Conservation (phyloP, 345 rosid genomes). For the Theobroma cacao region DNA sequence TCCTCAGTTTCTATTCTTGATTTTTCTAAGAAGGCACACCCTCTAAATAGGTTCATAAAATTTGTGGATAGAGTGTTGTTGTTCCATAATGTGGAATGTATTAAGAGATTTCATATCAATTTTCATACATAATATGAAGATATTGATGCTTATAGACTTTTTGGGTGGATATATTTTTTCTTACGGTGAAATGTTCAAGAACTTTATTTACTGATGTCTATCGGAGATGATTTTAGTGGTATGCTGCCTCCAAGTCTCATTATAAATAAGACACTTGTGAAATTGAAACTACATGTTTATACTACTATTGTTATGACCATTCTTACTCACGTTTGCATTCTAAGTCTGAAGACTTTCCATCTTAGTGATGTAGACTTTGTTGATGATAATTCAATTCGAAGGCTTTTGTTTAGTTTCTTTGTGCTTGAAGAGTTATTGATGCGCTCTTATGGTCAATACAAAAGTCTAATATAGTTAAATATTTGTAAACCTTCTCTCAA, state of each 20-base stretch:
- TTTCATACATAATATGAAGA: background rate
- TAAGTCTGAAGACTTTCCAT: slow-evolving; percentile 11
- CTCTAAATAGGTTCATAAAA: background rate
- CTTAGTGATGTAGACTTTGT: background rate
- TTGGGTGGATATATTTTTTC: slow-evolving; percentile 7
- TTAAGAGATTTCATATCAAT: background rate
- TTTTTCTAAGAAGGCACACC: background rate
- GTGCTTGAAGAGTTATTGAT: background rate
- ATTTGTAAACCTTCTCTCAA: background rate
- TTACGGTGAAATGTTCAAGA: background rate
- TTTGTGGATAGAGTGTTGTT: slow-evolving; percentile 14
- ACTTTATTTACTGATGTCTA: background rate
- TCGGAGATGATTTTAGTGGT: background rate
- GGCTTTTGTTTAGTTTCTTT: background rate
- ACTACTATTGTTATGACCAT: background rate
- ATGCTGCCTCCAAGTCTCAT: slow-evolving; percentile 5
- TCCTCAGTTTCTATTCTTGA: background rate
- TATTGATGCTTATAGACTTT: background rate
- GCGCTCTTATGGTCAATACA: too few relatives aligned
- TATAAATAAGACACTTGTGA: background rate
- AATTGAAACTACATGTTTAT: background rate
- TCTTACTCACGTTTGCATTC: slow-evolving; percentile 1
- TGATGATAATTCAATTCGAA: background rate
- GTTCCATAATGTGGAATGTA: background rate
- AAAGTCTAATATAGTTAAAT: background rate